Evolutionary conservation across 352 stramenopile species (phyloP).

Genomic region (Phytophthora fragariaefolia): DNA sequence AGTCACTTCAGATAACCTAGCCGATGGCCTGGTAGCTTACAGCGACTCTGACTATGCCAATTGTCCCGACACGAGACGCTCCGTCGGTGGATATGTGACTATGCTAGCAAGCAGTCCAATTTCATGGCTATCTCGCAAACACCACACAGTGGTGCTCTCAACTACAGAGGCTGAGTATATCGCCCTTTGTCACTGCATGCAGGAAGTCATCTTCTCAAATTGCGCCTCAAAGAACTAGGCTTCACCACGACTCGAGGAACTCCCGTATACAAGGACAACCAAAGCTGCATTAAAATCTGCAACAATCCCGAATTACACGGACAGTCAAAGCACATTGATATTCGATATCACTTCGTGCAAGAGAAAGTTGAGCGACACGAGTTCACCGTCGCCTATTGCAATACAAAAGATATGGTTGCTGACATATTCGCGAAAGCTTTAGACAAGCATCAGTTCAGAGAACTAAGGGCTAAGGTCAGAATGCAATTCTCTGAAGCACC

Average conservation of each 20-base stretch:
- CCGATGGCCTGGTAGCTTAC: neutral
- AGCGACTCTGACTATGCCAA: constrained; percentile 18
- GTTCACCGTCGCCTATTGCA: constrained; percentile 35
- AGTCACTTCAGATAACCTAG: constrained; percentile 3
- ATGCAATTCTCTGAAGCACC: constrained; percentile 3
- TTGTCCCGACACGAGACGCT: no score
- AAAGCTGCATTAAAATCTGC: constrained; percentile 28
- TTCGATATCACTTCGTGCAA: constrained; percentile 7
- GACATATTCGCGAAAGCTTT: constrained; percentile 43
- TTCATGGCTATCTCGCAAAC: constrained; percentile 12
- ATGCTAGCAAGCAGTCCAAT: constrained; percentile 8
- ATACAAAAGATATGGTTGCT: constrained; percentile 29
- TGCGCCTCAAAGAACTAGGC: neutral
- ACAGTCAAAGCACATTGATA: constrained; percentile 42
- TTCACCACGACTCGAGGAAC: neutral
- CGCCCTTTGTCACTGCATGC: neutral
- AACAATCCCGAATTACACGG: constrained; percentile 39
- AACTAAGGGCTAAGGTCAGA: constrained; percentile 10
- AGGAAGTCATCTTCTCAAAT: neutral
- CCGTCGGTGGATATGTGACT: no score
- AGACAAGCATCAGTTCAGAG: constrained; percentile 11
- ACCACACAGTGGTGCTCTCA: constrained; percentile 11
- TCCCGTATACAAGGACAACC: neutral
- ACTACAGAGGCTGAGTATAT: constrained; percentile 7
- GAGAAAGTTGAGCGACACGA: constrained; percentile 15